Conservation (phyloP, 106 monocot genomes). For the Dioscorea alata region DNA sequence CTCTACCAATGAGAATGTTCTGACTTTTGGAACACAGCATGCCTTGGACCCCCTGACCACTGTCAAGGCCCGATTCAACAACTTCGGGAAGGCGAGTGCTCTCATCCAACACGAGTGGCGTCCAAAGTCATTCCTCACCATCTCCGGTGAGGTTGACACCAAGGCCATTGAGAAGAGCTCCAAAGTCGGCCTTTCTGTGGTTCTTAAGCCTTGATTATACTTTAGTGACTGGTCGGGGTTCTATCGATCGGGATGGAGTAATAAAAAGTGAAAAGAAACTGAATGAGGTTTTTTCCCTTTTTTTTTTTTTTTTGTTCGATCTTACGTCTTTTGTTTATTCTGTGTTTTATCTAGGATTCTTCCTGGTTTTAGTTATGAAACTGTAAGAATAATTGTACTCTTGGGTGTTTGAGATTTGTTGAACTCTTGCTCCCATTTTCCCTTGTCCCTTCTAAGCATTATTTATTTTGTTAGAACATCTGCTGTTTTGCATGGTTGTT, state of each 20-base stretch:
- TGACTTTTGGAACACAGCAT: slow-evolving; percentile 37
- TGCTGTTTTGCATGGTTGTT: too few relatives aligned
- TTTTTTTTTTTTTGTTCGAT: background rate
- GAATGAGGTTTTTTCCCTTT: background rate
- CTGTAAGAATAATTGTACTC: background rate
- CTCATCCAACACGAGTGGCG: slow-evolving; percentile 48
- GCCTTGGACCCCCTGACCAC: slow-evolving; percentile 32
- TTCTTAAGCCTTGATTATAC: slow-evolving; percentile 27
- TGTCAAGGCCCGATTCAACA: slow-evolving; percentile 41
- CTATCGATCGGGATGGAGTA: background rate
- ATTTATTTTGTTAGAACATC: too few relatives aligned
- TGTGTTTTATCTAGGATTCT: background rate
- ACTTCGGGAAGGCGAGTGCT: slow-evolving; percentile 29
- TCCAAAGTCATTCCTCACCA: slow-evolving; percentile 35
- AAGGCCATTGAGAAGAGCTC: slow-evolving; percentile 44
- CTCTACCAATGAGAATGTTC: slow-evolving; percentile 32
- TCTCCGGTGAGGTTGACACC: slow-evolving; percentile 50
- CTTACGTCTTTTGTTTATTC: background rate
- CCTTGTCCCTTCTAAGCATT: too few relatives aligned
- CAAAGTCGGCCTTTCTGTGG: slow-evolving; percentile 35
- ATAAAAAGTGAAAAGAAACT: background rate
- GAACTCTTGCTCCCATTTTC: too few relatives aligned
- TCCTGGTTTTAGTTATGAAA: background rate
- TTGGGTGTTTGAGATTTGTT: too few relatives aligned
- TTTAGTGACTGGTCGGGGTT: background rate